Conservation (phyloP, 495 filamentous ascomycete species). For the Penicillium parvum region DNA sequence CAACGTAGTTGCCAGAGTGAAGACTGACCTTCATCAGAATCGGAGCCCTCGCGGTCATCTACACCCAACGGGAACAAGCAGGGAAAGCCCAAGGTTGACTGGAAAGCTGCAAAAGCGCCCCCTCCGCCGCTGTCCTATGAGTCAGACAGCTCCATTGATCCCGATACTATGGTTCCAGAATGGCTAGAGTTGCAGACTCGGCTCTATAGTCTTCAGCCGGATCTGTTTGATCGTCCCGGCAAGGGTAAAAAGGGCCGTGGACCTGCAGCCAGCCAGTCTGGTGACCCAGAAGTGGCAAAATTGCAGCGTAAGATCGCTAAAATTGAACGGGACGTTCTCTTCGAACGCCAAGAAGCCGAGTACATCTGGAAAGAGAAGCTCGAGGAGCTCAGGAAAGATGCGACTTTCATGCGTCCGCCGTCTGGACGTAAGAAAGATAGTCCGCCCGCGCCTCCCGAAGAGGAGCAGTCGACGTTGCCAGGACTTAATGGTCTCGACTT, state of each 20-base stretch:
- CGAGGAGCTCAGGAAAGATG: constrained; percentile 61
- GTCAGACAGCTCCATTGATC: constrained; percentile 53
- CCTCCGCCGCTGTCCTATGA: constrained; percentile 37
- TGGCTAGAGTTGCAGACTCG: constrained; percentile 68
- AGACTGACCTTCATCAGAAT: constrained; percentile 32
- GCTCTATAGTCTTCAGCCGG: constrained; percentile 69
- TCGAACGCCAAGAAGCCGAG: constrained; percentile 74
- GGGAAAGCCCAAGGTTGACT: constrained; percentile 25
- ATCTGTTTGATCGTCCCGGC: constrained; percentile 43
- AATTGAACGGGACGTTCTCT: constrained; percentile 80
- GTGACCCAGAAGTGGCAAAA: constrained; percentile 53
- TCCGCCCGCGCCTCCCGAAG: constrained; percentile 4
- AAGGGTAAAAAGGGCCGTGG: constrained; percentile 41
- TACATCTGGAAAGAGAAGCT: constrained; percentile 64
- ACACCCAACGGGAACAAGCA: constrained; percentile 26
- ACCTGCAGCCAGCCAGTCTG: constrained; percentile 18
- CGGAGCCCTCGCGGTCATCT: constrained; percentile 31
- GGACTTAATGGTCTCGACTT: constrained; percentile 9
- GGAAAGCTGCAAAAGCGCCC: constrained; percentile 22
- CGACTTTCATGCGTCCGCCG: constrained; percentile 31
- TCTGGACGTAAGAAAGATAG: constrained; percentile 27
- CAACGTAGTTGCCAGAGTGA: constrained; percentile 12
- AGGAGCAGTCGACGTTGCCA: constrained; percentile 8
- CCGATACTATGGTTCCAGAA: constrained; percentile 70
- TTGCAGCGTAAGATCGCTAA: constrained; percentile 65